Conservation (phyloP, 352 stramenopile genomes). For the Globisporangium abappressorium region DNA sequence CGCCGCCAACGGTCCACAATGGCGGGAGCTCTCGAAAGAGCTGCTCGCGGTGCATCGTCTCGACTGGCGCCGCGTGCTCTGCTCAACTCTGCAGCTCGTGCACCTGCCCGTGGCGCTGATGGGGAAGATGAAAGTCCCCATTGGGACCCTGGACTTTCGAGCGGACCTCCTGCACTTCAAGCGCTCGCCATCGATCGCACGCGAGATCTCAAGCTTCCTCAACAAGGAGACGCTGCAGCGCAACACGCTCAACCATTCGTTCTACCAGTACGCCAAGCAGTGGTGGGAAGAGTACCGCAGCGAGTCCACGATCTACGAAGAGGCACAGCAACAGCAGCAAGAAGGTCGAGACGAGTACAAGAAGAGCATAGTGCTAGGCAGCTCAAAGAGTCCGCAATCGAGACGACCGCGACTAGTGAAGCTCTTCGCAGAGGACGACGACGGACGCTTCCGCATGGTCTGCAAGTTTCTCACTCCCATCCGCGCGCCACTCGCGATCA, state of each 20-base stretch:
- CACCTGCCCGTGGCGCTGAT: constrained; percentile 65
- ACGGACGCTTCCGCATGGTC: constrained; percentile 78
- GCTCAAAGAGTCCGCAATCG: constrained; percentile 13
- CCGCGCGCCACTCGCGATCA: constrained; percentile 41
- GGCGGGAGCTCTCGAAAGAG: constrained; percentile 49
- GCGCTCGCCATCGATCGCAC: constrained; percentile 37
- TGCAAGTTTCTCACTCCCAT: constrained; percentile 82
- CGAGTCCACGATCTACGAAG: constrained; percentile 22
- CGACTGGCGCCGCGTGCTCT: constrained; percentile 79
- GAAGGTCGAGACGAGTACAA: constrained; percentile 25
- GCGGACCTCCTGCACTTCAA: constrained; percentile 62
- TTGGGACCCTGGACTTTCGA: constrained; percentile 68
- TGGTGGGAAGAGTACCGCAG: constrained; percentile 82
- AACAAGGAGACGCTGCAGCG: constrained; percentile 51
- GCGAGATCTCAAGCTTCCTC: constrained; percentile 42
- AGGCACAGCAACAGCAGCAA: constrained; percentile 2
- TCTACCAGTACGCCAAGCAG: constrained; percentile 81
- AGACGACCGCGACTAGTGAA: constrained; percentile 55
- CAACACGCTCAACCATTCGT: constrained; percentile 54
- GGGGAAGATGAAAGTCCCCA: constrained; percentile 64
- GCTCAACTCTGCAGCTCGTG: constrained; percentile 61
- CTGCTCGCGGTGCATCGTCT: constrained; percentile 64
- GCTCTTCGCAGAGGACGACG: constrained; percentile 87
- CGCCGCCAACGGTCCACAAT: constrained; percentile 18
- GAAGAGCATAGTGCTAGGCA: constrained; percentile 1